A percentile compares a stretch with the other conserved stretches of the same genome.
These are phyloP conservation scores for Nakazawaea pomicola DNA, from an alignment of 805 yeast species.

Conservation along the genomic window DNA sequence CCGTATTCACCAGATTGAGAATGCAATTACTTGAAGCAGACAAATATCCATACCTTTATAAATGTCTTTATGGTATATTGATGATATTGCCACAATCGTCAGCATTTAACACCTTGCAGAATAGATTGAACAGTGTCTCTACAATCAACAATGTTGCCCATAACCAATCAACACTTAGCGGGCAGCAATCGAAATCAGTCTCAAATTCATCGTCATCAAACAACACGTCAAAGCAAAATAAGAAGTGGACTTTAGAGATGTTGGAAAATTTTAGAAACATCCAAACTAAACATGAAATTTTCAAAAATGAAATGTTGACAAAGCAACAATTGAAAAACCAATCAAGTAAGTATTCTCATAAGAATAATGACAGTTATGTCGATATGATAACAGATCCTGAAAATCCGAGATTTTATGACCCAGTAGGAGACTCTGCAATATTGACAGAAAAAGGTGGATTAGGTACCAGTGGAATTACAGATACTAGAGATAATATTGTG, in stretches of 20 bases:
- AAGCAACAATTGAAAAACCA: slow-evolving; percentile 5
- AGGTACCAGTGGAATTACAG: slow-evolving; percentile 2
- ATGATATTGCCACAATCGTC: slow-evolving; percentile 94
- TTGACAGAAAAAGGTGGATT: slow-evolving; percentile 16
- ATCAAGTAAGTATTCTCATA: slow-evolving; percentile 13
- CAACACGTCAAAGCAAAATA: slow-evolving; percentile 22
- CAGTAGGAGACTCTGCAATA: slow-evolving; percentile 18
- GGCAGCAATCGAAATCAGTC: slow-evolving; percentile 14
- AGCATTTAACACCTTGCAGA: slow-evolving; percentile 78
- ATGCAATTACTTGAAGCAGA: slow-evolving; percentile 88
- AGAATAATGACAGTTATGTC: not conserved
- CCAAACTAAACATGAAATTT: slow-evolving; percentile 36
- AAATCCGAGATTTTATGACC: slow-evolving; percentile 8
- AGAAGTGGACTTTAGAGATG: slow-evolving; percentile 25
- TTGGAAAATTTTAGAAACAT: slow-evolving; percentile 42
- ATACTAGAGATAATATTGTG: slow-evolving; percentile 19
- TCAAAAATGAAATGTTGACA: slow-evolving; percentile 9
- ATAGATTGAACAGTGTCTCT: slow-evolving; percentile 61
- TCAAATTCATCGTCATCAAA: slow-evolving; percentile 8
- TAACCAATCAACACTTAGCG: not conserved
- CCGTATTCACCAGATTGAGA: slow-evolving; percentile 82
- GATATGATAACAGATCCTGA: slow-evolving; percentile 2
- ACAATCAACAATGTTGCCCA: slow-evolving; percentile 21
- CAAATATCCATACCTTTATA: slow-evolving; percentile 72
- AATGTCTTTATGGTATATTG: slow-evolving; percentile 83